These are phyloP conservation scores for Gyromitra esculenta DNA, from an alignment of 2,329 filamentous ascomycete genomes.

Conservation along the genomic window DNA sequence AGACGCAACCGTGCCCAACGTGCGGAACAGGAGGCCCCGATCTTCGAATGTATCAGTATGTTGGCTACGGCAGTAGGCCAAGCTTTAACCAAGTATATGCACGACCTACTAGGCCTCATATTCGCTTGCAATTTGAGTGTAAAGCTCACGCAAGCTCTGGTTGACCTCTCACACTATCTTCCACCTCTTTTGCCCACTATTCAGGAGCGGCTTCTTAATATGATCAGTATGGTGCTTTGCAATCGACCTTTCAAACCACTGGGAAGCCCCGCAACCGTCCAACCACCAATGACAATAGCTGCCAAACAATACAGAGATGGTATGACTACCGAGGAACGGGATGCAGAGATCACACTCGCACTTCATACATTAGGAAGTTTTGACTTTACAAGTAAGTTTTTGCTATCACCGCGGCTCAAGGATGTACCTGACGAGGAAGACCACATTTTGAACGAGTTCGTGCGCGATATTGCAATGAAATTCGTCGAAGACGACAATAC, in stretches of 20 bases:
- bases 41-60: conserved; percentile 88
- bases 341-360: conserved; percentile 89
- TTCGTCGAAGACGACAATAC: conserved; percentile 97
- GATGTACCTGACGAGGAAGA: conserved; percentile 61
- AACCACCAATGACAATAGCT: conserved; percentile 70
- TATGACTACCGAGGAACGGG: conserved; percentile 78
- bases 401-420: conserved; percentile 3
- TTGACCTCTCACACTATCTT: conserved; percentile 99
- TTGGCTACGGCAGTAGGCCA: conserved; percentile 94
- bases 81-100: conserved; percentile 97
- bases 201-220: conserved; percentile 90
- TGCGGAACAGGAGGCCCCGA: conserved; percentile 56
- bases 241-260: conserved; percentile 91
- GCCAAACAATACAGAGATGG: conserved; percentile 83
- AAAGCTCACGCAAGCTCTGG: conserved; percentile 91
- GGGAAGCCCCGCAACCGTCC: conserved; percentile 81
- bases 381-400: conserved; percentile 73
- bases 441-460: conserved; percentile 96
- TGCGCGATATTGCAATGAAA: conserved; percentile 95
- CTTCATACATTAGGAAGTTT: conserved; percentile 97
- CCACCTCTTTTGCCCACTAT: conserved; percentile 92
- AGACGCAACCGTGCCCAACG: conserved; percentile 54
- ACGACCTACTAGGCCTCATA: conserved; percentile 91
- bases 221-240: conserved; percentile 92
- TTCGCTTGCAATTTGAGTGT: conserved; percentile 95